Conservation (phyloP, 2,329 filamentous ascomycete genomes). For the Epichloe sp. region DNA sequence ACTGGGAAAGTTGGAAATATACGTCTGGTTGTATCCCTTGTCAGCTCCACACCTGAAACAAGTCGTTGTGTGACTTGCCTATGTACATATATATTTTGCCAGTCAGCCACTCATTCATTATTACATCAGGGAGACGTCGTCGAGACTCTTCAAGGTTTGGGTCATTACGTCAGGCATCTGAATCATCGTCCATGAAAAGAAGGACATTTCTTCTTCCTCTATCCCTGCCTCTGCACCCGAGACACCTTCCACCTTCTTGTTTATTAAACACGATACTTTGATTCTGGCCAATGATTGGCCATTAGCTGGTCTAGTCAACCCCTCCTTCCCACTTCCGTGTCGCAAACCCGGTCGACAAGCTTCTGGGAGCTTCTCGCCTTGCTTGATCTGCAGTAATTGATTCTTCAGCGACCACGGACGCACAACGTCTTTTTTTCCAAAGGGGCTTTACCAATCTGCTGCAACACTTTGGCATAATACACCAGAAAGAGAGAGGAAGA, state of each 20-base stretch:
- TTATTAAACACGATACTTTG: no score
- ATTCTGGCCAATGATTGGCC: neutral
- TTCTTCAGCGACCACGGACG: no score
- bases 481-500: neutral
- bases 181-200: neutral
- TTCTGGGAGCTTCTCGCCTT: neutral
- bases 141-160: neutral
- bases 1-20: neutral
- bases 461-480: no score
- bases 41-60: neutral
- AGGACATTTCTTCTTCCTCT: no score
- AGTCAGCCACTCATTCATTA: neutral
- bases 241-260: no score
- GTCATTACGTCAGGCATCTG: neutral
- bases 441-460: no score
- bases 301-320: neutral
- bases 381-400: neutral
- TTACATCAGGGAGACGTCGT: slow-evolving; percentile 4
- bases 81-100: neutral
- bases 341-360: neutral
- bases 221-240: no score
- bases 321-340: slow-evolving; percentile 1
- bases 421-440: no score
- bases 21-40: neutral
- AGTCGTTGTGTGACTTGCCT: neutral